Evolutionary conservation across 495 filamentous ascomycete species (phyloP), one percentile per base, ranked within the genome.

Genomic region (Lasiosphaeria ovina): DNA sequence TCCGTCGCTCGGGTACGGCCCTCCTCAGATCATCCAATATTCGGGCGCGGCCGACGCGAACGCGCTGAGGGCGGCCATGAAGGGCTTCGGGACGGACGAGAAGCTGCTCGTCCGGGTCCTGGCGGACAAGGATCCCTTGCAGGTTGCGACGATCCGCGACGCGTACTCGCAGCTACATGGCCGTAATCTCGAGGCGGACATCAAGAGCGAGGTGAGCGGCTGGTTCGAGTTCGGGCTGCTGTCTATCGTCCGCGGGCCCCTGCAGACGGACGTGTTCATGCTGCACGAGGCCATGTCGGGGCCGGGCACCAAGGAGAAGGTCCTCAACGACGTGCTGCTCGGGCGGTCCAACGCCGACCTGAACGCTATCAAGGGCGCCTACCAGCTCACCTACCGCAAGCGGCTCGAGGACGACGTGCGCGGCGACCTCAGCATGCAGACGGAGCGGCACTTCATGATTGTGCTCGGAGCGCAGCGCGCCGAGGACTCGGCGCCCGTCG

Each of bases 31-130:
- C 17, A 89, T 89, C 32, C 80, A 78, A 5, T 88, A 83, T 68
- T 85, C 92, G 58, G 85, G 81, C 52, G 78, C 74, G 3, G 67
- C 73, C 2, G 84, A 95, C 58, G 89, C 90, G 0, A 82, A 91
- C 52, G 79, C 73, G 8, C 78, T 96, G 31, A 81, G 90, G 55
- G 83, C 82, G 65, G 91, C 93, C 3, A 96, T 96, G 89, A 95
- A 95, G 76, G 91, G 93, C 7, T 87, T 94, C 59, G 93, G 92
- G 48, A 97, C 93, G 0, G 86, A 97, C 65, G 92, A 96, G 71
- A 84, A 83, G 54, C 72, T 82, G 0, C 77, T 97, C 0, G 89
- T 92, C 65, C 73, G 76, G 0, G 74, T 87, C 14, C 76, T 98
- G 24, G 76, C 85, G 0, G 78, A 71, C 34, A 83, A 88, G 55